Evolutionary conservation across 2,329 filamentous ascomycete genomes (phyloP).

Genomic region (Didymella exigua): DNA sequence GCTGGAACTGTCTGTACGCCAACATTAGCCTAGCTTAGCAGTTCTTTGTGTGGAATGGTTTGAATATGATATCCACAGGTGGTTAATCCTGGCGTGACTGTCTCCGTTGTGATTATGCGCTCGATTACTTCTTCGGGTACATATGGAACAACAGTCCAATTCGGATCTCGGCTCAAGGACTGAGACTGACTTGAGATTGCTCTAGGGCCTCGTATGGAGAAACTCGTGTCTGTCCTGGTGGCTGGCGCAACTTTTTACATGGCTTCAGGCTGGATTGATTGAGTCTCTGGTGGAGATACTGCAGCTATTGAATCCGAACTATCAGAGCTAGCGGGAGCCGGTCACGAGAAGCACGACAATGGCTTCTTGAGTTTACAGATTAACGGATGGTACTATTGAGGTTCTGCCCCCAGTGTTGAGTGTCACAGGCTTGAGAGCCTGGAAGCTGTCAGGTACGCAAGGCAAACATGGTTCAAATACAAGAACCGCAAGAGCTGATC

Average conservation of each 20-base stretch:
- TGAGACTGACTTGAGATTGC: not conserved
- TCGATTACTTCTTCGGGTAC: not conserved
- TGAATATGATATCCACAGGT: conserved; percentile 16
- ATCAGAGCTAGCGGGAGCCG: not conserved
- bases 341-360: conserved; percentile 21
- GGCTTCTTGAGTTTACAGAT: too few relatives aligned
- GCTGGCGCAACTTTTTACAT: not conserved
- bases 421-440: too few relatives aligned
- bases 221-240: conserved; percentile 33
- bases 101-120: not conserved
- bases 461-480: conserved; percentile 20
- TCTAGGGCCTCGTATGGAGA: not conserved
- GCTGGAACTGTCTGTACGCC: conserved; percentile 33
- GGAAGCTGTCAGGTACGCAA: conserved; percentile 29
- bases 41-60: not conserved
- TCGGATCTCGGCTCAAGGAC: too few relatives aligned
- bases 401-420: too few relatives aligned
- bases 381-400: too few relatives aligned
- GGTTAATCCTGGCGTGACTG: conserved; percentile 3
- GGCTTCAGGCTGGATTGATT: not conserved
- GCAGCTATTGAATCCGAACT: not conserved
- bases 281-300: conserved; percentile 6
- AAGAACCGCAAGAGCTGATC: conserved; percentile 33
- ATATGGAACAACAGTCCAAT: not conserved
- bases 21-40: conserved; percentile 26